Evolutionary conservation across 1,139 yeast genomes (phyloP).

Genomic region (Meyerozyma athensensis): DNA sequence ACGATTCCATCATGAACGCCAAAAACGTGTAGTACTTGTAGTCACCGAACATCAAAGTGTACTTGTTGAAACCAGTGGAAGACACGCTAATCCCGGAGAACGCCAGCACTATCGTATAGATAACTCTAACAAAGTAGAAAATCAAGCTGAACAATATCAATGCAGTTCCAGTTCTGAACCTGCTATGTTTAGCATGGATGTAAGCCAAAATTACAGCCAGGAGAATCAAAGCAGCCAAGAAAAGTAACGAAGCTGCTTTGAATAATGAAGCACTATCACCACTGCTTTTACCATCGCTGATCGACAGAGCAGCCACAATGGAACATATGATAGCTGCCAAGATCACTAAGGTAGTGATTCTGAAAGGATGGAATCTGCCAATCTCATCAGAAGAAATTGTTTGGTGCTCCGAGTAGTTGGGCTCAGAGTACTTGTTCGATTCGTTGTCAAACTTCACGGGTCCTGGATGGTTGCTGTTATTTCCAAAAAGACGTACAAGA

Average conservation of each 20-base stretch:
- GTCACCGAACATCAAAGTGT: slow-evolving; percentile 17
- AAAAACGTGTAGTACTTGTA: slow-evolving; percentile 18
- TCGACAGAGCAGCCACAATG: slow-evolving; percentile 12
- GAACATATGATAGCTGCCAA: slow-evolving; percentile 14
- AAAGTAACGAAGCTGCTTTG: slow-evolving; percentile 15
- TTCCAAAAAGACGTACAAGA: no score
- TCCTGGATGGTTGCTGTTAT: neutral
- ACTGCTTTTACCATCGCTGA: slow-evolving; percentile 3
- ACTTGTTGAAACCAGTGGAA: slow-evolving; percentile 7
- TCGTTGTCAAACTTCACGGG: slow-evolving; percentile 1
- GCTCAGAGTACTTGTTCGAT: neutral
- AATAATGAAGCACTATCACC: slow-evolving; percentile 4
- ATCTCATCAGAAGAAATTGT: slow-evolving; percentile 3
- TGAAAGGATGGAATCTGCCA: slow-evolving; percentile 10
- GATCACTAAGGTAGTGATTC: slow-evolving; percentile 13
- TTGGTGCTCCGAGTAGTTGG: slow-evolving; percentile 1
- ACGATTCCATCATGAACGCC: slow-evolving; percentile 9
- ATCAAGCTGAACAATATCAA: slow-evolving; percentile 8
- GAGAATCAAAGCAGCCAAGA: slow-evolving; percentile 10
- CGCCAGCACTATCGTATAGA: slow-evolving; percentile 14
- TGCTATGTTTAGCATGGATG: neutral
- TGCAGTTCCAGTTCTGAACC: neutral
- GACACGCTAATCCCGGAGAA: slow-evolving; percentile 14
- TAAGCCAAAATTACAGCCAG: slow-evolving; percentile 6
- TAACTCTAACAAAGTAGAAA: slow-evolving; percentile 13